These are phyloP conservation scores for Rhodotorula sp. DNA, from an alignment of 1,284 basidiomycete genomes.

Conservation along the genomic window DNA sequence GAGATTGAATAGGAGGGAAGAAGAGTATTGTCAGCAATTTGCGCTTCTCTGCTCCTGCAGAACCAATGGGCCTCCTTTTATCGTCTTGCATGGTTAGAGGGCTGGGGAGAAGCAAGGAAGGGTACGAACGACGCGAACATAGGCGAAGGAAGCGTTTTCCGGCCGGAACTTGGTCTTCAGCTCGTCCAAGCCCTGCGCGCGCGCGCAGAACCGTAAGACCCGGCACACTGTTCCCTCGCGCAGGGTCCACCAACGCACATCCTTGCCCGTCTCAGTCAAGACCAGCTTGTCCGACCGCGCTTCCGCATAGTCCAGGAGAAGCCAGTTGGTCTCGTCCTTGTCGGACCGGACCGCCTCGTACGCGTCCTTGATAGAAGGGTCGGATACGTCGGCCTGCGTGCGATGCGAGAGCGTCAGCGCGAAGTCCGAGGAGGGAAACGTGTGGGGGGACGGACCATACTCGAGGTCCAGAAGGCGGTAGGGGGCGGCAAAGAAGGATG, in stretches of 20 bases:
- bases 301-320: slow-evolving; percentile 34
- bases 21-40: too few relatives aligned
- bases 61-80: too few relatives aligned
- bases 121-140: slow-evolving; percentile 28
- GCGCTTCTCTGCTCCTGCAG: too few relatives aligned
- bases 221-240: too few relatives aligned
- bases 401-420: neutral
- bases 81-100: too few relatives aligned
- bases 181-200: slow-evolving; percentile 28
- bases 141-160: slow-evolving; percentile 31
- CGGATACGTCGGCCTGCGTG: slow-evolving; percentile 36
- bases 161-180: slow-evolving; percentile 29
- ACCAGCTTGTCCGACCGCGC: slow-evolving; percentile 23
- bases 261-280: slow-evolving; percentile 29
- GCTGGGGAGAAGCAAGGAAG: neutral
- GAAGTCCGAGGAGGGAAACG: neutral
- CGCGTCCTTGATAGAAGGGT: slow-evolving; percentile 21
- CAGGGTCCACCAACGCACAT: neutral
- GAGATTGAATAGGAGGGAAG: too few relatives aligned
- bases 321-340: slow-evolving; percentile 35
- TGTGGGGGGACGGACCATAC: slow-evolving; percentile 2
- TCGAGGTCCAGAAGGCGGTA: neutral
- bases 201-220: neutral
- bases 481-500: neutral
- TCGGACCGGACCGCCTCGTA: slow-evolving; percentile 39